Evolutionary conservation across 306 rosid species (phyloP), one percentile per base, ranked within the genome.

Genomic region (Oxytropis ochrocephala): DNA sequence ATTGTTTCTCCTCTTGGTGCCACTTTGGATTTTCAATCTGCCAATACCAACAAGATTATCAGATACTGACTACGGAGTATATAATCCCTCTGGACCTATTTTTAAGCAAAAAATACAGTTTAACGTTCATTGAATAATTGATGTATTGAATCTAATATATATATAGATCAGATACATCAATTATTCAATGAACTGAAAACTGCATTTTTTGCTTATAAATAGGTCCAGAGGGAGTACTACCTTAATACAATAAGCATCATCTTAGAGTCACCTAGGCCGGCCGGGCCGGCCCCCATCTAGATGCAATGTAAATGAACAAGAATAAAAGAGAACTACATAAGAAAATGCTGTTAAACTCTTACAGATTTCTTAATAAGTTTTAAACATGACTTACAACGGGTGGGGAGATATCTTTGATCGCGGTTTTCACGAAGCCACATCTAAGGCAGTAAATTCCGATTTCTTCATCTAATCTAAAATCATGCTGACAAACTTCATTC

Each of bases 301-400:
- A 69, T 42, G 60, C 52, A 19, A 69, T 30, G 49, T 27, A 50
- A 60, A 13, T 48, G 48, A 68, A 56, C 68, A 48, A 30, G 16
- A 51, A 48, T 27, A 54, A 33, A 55, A 21, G 51, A 49, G 21
- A 63, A 42, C 5, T 27, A n/a, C 66, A 49, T 21, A 41, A 29
- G 64, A 54, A 49, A 17, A 8, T 33, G 1, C 36, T 14, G 16
- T 6, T 7, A 1, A 27, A 3, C 6, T 0, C 3, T 0, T 5
- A 2, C 49, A 51, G 1, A 11, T 6, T 54, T 39, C 32, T 81
- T 59, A 36, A 8, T 29, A 32, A 64, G 52, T 67, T 70, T 71
- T 44, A 35, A 76, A 43, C 35, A 61, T 48, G 63, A 87, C 98
- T 90, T 94, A 94, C 98, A 78, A 94, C 86, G 55, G 94, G 90